These are phyloP conservation scores for Cryptococcus wingfieldii DNA, from an alignment of 1,284 basidiomycete genomes.

Conservation along the genomic window DNA sequence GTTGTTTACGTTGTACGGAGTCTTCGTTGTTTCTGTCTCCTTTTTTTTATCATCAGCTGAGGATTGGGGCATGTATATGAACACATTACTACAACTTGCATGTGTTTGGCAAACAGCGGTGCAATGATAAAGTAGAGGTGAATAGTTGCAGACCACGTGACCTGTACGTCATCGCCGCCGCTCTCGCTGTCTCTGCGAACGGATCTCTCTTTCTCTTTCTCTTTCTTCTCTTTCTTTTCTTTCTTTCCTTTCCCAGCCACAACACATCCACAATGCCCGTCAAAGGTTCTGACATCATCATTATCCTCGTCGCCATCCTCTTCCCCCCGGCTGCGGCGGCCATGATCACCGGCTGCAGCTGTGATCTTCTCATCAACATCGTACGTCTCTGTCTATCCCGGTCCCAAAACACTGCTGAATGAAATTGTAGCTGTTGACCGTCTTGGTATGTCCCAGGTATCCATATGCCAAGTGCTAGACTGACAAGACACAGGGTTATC, in stretches of 20 bases:
- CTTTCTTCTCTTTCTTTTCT: neutral
- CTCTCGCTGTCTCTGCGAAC: neutral
- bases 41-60: no score
- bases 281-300: constrained; percentile 43
- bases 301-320: constrained; percentile 58
- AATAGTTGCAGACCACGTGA: no score
- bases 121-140: no score
- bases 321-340: constrained; percentile 58
- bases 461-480: no score
- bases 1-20: no score
- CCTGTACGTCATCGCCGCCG: neutral
- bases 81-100: no score
- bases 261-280: constrained; percentile 31
- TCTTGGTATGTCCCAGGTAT: constrained; percentile 14
- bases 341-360: constrained; percentile 71
- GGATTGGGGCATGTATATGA: no score
- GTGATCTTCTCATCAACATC: constrained; percentile 76
- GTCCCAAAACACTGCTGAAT: neutral
- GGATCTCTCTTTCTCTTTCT: neutral
- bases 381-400: neutral
- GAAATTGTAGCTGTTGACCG: constrained; percentile 12
- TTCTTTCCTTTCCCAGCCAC: neutral
- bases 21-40: no score
- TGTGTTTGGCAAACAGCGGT: no score
- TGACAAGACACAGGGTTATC: neutral